Percentiles rank a stretch among this genome's conserved stretches.
phyloP scores from a whole-genome alignment of 345 rosid species.

The Syzygium jambos region DNA sequence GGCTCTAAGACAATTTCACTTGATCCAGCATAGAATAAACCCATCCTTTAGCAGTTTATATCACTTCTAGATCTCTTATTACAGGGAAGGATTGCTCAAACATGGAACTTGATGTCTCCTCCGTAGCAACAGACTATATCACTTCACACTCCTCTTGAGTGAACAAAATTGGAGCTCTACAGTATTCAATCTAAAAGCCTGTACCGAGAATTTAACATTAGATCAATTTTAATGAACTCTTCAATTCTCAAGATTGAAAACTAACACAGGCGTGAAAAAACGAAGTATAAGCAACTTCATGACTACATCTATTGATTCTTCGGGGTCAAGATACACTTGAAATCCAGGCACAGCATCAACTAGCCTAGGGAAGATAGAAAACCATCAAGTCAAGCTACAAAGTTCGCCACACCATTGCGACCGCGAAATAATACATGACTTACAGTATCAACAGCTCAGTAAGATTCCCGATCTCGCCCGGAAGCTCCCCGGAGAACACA shows the following conservation, averaged over 20 bases:
- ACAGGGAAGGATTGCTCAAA: not conserved
- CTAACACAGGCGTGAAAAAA: not conserved
- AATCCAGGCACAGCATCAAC: not conserved
- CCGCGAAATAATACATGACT: not conserved
- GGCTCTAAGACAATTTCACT: not conserved
- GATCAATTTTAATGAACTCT: not conserved
- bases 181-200: not conserved
- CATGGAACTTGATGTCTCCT: not conserved
- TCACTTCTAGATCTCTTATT: not conserved
- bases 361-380: no score
- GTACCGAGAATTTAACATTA: not conserved
- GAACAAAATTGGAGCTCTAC: not conserved
- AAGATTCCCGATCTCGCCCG: slow-evolving; percentile 27
- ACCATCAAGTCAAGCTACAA: no score
- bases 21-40: not conserved
- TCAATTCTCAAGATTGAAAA: not conserved
- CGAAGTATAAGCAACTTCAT: not conserved
- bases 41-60: not conserved
- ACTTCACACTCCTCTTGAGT: not conserved
- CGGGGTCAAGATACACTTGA: not conserved
- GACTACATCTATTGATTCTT: not conserved
- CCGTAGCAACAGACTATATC: not conserved
- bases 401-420: no score
- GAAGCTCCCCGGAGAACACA: slow-evolving; percentile 25
- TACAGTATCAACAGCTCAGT: slow-evolving; percentile 8